Conservation (phyloP, 2,329 filamentous ascomycete genomes). For the Cercospora berteroae region DNA sequence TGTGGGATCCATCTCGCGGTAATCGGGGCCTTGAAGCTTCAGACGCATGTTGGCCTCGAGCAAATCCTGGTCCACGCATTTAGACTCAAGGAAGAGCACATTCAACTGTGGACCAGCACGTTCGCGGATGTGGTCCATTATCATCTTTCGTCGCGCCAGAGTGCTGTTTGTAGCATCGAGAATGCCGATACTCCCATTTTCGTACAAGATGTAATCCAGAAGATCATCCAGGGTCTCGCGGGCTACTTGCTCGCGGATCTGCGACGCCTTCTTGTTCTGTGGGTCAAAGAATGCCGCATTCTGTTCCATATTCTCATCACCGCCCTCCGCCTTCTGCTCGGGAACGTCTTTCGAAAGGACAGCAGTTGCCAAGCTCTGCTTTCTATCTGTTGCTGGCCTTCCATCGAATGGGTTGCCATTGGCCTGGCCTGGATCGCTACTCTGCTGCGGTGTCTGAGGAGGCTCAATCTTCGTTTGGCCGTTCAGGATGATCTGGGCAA, state of each 20-base stretch:
- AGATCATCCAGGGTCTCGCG: conserved; percentile 90
- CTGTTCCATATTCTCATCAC: conserved; percentile 68
- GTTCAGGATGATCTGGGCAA: conserved; percentile 60
- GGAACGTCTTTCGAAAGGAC: conserved; percentile 22
- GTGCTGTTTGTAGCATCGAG: conserved; percentile 98
- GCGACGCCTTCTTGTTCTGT: conserved; percentile 75
- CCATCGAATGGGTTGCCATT: conserved; percentile 26
- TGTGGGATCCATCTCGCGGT: conserved; percentile 85
- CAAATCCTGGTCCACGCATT: conserved; percentile 79
- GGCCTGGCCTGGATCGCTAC: conserved; percentile 7
- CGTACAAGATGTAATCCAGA: conserved; percentile 78
- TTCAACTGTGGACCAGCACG: conserved; percentile 82
- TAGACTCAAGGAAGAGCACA: conserved; percentile 91
- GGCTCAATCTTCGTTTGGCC: conserved; percentile 48
- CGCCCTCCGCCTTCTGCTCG: conserved; percentile 19
- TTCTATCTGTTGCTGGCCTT: conserved; percentile 26
- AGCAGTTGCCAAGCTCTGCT: conserved; percentile 25
- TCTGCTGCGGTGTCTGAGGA: conserved; percentile 33
- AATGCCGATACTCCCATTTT: conserved; percentile 87
- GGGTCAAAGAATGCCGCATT: conserved; percentile 94
- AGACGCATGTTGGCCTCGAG: conserved; percentile 96
- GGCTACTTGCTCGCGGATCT: conserved; percentile 85
- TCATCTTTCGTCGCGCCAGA: conserved; percentile 73
- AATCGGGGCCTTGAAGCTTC: conserved; percentile 93
- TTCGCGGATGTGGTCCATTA: conserved; percentile 72